Conservation (phyloP, 1,139 yeast genomes). For the Yamadazyma triangularis region DNA sequence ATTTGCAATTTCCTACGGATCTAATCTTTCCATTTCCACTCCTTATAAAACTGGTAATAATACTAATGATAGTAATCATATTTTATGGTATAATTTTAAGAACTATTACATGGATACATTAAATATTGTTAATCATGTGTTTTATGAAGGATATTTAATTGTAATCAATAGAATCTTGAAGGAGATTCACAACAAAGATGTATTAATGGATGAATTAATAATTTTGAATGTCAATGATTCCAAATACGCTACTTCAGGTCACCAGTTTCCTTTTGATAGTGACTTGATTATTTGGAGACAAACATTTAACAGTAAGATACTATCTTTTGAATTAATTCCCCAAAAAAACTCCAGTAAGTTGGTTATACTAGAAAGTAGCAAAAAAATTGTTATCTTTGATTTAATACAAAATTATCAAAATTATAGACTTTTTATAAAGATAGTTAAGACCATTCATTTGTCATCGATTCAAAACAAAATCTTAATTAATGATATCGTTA, state of each 20-base stretch:
- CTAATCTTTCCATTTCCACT: conserved; percentile 32
- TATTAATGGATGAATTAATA: conserved; percentile 34
- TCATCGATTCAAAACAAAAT: conserved; percentile 26
- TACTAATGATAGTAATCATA: conserved; percentile 22
- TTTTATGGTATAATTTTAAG: conserved; percentile 39
- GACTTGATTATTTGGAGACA: conserved; percentile 41
- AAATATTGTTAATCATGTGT: conserved; percentile 33
- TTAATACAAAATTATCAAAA: conserved; percentile 20
- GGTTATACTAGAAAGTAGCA: conserved; percentile 29
- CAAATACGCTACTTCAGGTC: conserved; percentile 34
- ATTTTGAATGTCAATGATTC: conserved; percentile 31
- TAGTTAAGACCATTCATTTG: conserved; percentile 34
- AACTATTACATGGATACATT: conserved; percentile 30
- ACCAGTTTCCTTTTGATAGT: conserved; percentile 30
- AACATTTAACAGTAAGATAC: conserved; percentile 26
- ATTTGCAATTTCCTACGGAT: conserved; percentile 27
- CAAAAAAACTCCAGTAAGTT: conserved; percentile 10
- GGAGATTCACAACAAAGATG: conserved; percentile 11
- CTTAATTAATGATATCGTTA: conserved; percentile 19
- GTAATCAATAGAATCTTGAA: conserved; percentile 26
- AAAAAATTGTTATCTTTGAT: conserved; percentile 29
- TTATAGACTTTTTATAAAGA: conserved; percentile 28
- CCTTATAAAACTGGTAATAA: conserved; percentile 22
- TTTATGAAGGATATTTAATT: conserved; percentile 33
- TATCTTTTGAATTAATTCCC: conserved; percentile 17